Evolutionary conservation across 2,329 filamentous ascomycete genomes (phyloP), one percentile per base, ranked within the genome.

Genomic region (Fusarium acutatum): DNA sequence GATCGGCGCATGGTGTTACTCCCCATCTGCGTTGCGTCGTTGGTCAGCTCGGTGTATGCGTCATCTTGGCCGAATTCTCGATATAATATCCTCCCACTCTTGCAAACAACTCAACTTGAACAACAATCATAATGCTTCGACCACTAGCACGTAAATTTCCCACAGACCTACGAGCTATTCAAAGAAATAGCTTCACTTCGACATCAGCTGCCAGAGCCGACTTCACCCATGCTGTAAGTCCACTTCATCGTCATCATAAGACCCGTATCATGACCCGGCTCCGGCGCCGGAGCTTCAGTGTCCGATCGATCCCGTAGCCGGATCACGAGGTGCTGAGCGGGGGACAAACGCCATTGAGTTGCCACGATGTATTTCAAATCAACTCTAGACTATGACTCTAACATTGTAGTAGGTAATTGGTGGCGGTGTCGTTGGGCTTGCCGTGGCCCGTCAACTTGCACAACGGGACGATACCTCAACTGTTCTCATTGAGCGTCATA

Each of bases 401-500:
- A 72, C 65, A 12, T n/a, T 49, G 14, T 20, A 26, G 28, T 41
- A 89, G 85, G 85, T 90, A 38, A 86, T 90, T 61, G 89, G 89
- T 74, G 88, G 86, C 74, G 89, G 89, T 72, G 88, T 94, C 1
- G 92, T 97, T 40, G 95, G 95, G 17, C 88, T 97, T 5, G 93
- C 95, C 14, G 89, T 95, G 62, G 94, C 94, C 10, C 89, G 93
- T 9, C 88, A 91, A 71, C 88, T 97, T 30, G 90, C 94, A 60
- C 88, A 90, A 32, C 85, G 87, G 67, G 85, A 90, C 37, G 84
- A 86, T 26, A 87, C 88, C 11, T 90, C 89, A 5, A 96, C 94
- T 0, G 87, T 97, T 18, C 86, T 97, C 60, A 90, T 98, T 4
- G 95, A 98, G 83, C 90, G 93, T 32, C 93, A 97, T 85, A 82